Base-by-base conservation (phyloP, 345 rosid species). In the Eucalyptus erythrocorys region DNA sequence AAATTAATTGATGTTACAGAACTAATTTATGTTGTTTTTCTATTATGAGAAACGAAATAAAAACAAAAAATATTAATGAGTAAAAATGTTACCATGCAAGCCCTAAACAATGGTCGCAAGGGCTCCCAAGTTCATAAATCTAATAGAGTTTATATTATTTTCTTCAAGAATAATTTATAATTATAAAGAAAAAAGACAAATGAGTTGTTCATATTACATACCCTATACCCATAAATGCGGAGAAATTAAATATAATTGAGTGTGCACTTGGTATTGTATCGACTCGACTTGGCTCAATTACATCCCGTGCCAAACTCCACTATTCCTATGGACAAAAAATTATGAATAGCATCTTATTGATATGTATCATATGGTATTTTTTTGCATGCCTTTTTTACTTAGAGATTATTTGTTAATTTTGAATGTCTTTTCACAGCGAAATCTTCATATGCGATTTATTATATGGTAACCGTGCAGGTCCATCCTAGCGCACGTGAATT, bases 1-100 rank as follows among this genome's bases (percentile, higher is more conserved):
- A 50, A 50, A 50, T 50, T 50, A 50, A 2, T 50, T 50, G 1
- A 50, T 1, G 0, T 16, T 50, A 50, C 7, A 21, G 16, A 16
- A 0, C 2, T 3, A 3, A 50, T 50, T 50, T 50, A 6, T 16
- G 4, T 16, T 50, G 1, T 50, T 48, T 47, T 2, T 50, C 6
- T 50, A 50, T 50, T 50, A 1, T 6, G 7, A 16, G 3, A 6
- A 50, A 50, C 53, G 16, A 50, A 50, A 50, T 1, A 5, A 42
- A 15, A 1, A n/a, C n/a, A n/a, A 50, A 50, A 6, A 50, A 50
- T 16, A 50, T 50, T 8, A 50, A 50, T 50, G 22, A 50, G 53
- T 50, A 16, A 50, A 50, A 50, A 6, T 51, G 55, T 51, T 51
- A 50, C 2, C 19, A 2, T 16, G 7, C 6, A 49, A n/a, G n/a